A percentile compares a stretch with the other conserved stretches of the same genome.
Evolutionary conservation across 2,329 filamentous ascomycete genomes (phyloP).

Genomic region (Colletotrichum sp.): DNA sequence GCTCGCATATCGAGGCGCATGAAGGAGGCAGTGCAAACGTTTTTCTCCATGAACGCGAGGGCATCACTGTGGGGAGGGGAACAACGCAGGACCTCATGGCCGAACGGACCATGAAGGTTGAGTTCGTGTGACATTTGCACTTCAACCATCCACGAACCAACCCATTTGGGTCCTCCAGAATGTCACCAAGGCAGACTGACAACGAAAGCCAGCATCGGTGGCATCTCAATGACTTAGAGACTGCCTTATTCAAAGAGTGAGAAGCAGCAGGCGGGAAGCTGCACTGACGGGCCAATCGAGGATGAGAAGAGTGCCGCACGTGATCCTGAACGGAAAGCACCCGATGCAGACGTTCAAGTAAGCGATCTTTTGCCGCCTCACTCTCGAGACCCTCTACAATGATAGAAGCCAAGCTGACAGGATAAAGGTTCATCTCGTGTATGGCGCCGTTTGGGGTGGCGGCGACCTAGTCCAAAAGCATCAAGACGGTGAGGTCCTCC

Average conservation of each 20-base stretch:
- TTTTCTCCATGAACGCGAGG: background rate
- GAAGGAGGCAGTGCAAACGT: background rate
- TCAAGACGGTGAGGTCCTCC: background rate
- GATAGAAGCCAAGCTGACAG: background rate
- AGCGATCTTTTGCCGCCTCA: background rate
- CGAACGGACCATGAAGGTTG: background rate
- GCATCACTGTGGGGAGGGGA: background rate
- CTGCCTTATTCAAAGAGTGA: background rate
- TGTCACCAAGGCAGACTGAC: background rate
- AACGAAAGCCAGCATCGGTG: background rate
- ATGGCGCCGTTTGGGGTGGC: background rate
- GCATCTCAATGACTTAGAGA: background rate
- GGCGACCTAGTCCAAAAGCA: background rate
- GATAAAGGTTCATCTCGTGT: background rate
- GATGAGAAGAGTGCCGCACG: background rate
- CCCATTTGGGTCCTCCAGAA: background rate
- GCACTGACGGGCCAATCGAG: background rate
- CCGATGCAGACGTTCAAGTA: background rate
- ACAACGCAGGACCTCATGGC: background rate
- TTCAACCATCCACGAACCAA: background rate
- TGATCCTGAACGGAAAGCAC: background rate
- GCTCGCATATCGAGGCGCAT: background rate
- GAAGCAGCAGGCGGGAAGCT: background rate
- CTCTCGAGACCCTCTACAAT: background rate
- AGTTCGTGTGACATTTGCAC: background rate